These are phyloP conservation scores for Nyctanthes arbortristis DNA, from an alignment of 257 asterid species.

Conservation along the genomic window DNA sequence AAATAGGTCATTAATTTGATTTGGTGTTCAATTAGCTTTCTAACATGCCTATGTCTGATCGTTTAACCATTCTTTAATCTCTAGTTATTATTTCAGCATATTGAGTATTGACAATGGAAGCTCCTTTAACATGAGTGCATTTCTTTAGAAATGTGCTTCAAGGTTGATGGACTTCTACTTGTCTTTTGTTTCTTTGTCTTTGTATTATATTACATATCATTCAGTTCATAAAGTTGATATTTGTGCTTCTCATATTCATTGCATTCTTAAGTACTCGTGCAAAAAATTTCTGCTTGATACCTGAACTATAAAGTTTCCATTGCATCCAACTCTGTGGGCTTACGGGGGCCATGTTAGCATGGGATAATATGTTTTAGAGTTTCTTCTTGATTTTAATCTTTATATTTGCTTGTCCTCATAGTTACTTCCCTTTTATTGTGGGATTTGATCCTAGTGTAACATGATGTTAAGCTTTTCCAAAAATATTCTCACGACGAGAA, in stretches of 20 bases:
- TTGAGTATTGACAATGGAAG: background rate
- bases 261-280: background rate
- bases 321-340: background rate
- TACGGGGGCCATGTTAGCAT: background rate
- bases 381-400: background rate
- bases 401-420: background rate
- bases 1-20: no score
- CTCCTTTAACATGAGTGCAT: background rate
- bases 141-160: background rate
- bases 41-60: background rate
- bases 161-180: background rate
- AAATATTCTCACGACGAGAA: background rate
- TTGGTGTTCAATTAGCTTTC: background rate
- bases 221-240: background rate
- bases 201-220: background rate
- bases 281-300: background rate
- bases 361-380: background rate
- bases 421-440: background rate
- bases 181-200: background rate
- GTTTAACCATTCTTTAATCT: no score
- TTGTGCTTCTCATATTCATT: background rate
- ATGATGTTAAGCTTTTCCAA: background rate
- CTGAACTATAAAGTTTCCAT: background rate
- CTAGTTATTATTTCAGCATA: background rate
- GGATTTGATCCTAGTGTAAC: background rate